These are phyloP conservation scores for Amauroascus niger DNA, from an alignment of 2,329 filamentous ascomycete genomes.

Conservation along the genomic window DNA sequence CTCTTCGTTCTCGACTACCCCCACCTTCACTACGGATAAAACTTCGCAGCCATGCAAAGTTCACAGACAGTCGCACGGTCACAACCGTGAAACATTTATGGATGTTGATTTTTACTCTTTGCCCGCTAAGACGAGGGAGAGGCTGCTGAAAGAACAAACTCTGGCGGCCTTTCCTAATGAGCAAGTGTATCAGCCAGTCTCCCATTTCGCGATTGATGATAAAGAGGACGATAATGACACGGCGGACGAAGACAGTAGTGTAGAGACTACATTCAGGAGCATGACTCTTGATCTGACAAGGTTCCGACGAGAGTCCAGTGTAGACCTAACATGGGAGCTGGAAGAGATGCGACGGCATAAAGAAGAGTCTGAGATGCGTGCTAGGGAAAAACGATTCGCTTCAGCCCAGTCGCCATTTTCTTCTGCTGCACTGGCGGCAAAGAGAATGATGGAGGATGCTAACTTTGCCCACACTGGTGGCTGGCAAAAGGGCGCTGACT, in stretches of 20 bases:
- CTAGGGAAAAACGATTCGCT: constrained; percentile 21
- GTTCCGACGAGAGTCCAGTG: constrained; percentile 37
- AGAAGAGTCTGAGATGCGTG: constrained; percentile 48
- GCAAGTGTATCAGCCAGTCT: constrained; percentile 37
- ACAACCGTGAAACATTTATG: constrained; percentile 64
- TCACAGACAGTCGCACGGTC: constrained; percentile 38
- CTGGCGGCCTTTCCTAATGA: constrained; percentile 43
- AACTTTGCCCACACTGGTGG: constrained; percentile 11
- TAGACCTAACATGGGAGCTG: constrained; percentile 58
- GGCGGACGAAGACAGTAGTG: constrained; percentile 22
- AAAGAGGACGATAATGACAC: constrained; percentile 31
- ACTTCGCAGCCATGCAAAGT: constrained; percentile 10
- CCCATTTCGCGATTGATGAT: constrained; percentile 41
- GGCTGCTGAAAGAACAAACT: constrained; percentile 61
- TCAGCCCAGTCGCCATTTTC: constrained; percentile 23
- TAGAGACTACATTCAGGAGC: constrained; percentile 23
- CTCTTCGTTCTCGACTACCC: constrained; percentile 21
- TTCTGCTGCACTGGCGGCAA: constrained; percentile 24
- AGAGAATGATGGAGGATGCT: constrained; percentile 17
- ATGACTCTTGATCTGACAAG: constrained; percentile 23
- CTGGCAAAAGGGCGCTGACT: constrained; percentile 22
- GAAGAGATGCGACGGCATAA: constrained; percentile 72
- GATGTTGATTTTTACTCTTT: constrained; percentile 43
- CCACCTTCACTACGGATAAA: constrained; percentile 19
- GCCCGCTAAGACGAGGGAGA: constrained; percentile 69